These are phyloP conservation scores for Eucalyptus sideroxylon DNA, from an alignment of 345 rosid genomes.

Conservation along the genomic window DNA sequence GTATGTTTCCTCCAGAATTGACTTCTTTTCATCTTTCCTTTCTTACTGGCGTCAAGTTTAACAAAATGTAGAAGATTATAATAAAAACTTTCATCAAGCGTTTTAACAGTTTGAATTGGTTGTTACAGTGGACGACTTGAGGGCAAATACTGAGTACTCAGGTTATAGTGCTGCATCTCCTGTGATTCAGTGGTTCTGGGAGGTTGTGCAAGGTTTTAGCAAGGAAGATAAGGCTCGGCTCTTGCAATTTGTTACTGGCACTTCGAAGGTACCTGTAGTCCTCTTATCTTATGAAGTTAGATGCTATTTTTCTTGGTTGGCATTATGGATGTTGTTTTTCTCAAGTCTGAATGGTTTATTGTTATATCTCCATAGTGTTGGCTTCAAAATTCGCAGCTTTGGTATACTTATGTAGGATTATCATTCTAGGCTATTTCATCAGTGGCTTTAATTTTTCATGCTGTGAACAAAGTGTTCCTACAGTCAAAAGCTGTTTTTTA, in stretches of 20 bases:
- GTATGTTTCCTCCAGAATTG: slow-evolving; percentile 28
- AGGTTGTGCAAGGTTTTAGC: slow-evolving; percentile 90
- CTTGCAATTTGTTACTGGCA: slow-evolving; percentile 94
- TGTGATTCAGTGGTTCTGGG: slow-evolving; percentile 99
- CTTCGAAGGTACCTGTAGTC: slow-evolving; percentile 58
- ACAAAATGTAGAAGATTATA: neutral
- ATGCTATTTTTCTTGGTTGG: neutral
- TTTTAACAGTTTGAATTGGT: neutral
- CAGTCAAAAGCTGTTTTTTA: neutral
- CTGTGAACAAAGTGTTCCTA: neutral
- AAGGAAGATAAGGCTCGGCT: slow-evolving; percentile 96
- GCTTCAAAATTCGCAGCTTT: neutral
- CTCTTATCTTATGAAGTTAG: neutral
- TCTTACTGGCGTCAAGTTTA: neutral
- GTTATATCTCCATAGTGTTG: neutral
- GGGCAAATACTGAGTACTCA: slow-evolving; percentile 84
- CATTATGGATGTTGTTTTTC: neutral
- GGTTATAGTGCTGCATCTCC: slow-evolving; percentile 90
- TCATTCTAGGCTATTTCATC: neutral
- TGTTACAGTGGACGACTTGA: slow-evolving; percentile 83
- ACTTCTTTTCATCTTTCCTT: neutral
- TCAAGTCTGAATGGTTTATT: neutral
- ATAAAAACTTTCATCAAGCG: neutral
- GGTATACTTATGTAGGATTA: neutral
- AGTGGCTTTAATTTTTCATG: neutral